Conservation (phyloP, 805 yeast genomes). For the Soucietia sequanensis region DNA sequence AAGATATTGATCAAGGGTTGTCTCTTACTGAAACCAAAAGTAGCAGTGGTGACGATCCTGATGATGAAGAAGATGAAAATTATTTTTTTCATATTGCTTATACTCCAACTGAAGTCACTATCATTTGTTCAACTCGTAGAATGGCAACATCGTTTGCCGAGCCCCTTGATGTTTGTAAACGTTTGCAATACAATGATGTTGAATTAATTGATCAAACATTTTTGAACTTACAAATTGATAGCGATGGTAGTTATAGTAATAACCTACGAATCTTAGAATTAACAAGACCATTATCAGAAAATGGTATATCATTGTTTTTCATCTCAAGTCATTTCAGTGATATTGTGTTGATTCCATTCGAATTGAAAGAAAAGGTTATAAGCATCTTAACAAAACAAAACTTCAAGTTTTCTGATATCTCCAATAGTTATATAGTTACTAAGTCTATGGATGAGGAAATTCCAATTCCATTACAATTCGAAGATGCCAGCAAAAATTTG, state of each 20-base stretch:
- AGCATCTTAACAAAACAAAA: conserved; percentile 41
- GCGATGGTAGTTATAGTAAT: conserved; percentile 56
- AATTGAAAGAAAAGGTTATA: conserved; percentile 44
- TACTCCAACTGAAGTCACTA: conserved; percentile 61
- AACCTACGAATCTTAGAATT: conserved; percentile 51
- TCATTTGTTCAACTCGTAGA: conserved; percentile 48
- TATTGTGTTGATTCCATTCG: conserved; percentile 56
- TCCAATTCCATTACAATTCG: not conserved
- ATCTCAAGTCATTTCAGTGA: conserved; percentile 63
- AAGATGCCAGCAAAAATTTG: conserved; percentile 9
- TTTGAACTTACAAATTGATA: conserved; percentile 56
- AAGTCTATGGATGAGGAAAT: not conserved
- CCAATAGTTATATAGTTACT: conserved; percentile 39
- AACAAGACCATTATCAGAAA: conserved; percentile 57
- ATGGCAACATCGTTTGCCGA: conserved; percentile 37
- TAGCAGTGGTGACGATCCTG: conserved; percentile 8
- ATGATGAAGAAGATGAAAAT: conserved; percentile 34
- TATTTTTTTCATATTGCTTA: conserved; percentile 59
- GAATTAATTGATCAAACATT: conserved; percentile 44
- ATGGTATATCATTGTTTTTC: conserved; percentile 58
- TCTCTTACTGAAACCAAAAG: not conserved
- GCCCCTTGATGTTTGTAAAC: conserved; percentile 33
- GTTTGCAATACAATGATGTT: conserved; percentile 33
- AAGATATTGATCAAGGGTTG: conserved; percentile 8
- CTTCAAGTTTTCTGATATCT: conserved; percentile 44